A percentile compares a stretch with the other conserved stretches of the same genome.
Conservation (phyloP, 1,284 basidiomycete genomes). For the Apiotrichum domesticum region DNA sequence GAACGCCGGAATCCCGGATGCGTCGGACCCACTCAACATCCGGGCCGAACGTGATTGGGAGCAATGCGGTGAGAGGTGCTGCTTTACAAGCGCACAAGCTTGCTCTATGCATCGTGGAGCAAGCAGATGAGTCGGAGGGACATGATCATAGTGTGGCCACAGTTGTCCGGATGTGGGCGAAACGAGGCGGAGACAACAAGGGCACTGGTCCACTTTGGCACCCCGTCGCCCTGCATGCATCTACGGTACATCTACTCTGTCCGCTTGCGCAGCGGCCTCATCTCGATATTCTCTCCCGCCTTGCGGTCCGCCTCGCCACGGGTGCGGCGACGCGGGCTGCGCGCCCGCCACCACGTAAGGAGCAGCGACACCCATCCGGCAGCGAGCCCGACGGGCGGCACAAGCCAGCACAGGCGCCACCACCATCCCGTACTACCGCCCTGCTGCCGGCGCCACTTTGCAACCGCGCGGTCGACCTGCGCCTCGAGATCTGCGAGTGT, state of each 20-base stretch:
- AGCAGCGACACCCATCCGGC: slow-evolving; percentile 30
- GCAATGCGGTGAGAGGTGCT: no score
- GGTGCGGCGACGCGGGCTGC: slow-evolving; percentile 14
- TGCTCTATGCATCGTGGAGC: no score
- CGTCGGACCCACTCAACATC: no score
- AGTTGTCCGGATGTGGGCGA: no score
- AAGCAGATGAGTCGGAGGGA: no score
- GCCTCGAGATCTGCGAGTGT: slow-evolving; percentile 60
- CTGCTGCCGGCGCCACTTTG: slow-evolving; percentile 56
- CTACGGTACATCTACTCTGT: background rate
- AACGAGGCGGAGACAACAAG: no score
- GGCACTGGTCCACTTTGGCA: no score
- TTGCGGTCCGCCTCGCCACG: slow-evolving; percentile 29
- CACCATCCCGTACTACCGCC: slow-evolving; percentile 51
- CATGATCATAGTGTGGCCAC: no score
- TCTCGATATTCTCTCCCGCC: slow-evolving; percentile 25
- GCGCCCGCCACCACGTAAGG: slow-evolving; percentile 13
- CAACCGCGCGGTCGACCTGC: slow-evolving; percentile 65
- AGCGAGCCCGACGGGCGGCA: slow-evolving; percentile 64
- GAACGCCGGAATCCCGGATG: no score
- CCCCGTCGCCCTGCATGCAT: no score
- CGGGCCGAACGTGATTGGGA: no score
- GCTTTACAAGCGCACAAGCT: no score
- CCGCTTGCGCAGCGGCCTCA: slow-evolving; percentile 13
- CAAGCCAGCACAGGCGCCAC: slow-evolving; percentile 68